Conservation (phyloP, 2,329 filamentous ascomycete species). For the Aspergillus puulaauensis region DNA sequence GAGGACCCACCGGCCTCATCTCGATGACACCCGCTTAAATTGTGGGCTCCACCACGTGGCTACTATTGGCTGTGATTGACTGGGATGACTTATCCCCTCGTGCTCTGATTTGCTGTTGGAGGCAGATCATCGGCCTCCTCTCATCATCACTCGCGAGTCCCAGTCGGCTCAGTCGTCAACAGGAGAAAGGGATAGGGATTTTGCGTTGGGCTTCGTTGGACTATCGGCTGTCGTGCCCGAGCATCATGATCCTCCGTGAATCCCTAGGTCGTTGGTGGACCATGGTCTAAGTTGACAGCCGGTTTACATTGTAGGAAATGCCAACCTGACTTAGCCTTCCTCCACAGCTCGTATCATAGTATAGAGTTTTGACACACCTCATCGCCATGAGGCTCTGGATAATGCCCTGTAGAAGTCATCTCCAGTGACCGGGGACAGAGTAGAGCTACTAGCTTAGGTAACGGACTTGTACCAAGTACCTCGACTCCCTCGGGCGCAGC, state of each 20-base stretch:
- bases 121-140: conserved; percentile 14
- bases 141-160: not conserved
- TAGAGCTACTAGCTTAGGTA: not conserved
- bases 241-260: not conserved
- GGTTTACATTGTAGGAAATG: not conserved
- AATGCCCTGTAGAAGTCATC: not conserved
- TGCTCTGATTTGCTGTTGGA: not conserved
- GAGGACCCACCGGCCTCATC: not conserved
- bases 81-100: conserved; percentile 15
- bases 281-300: not conserved
- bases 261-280: not conserved
- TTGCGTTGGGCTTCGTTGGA: not conserved
- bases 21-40: not conserved
- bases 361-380: not conserved
- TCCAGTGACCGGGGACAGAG: not conserved
- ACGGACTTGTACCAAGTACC: too few species aligned
- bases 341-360: not conserved
- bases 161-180: too few species aligned
- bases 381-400: not conserved
- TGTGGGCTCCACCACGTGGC: not conserved
- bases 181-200: too few species aligned
- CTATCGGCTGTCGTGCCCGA: not conserved
- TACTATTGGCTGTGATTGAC: conserved; percentile 12
- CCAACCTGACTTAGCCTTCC: not conserved
- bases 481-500: too few species aligned